A percentile compares a stretch with the other conserved stretches of the same genome.
phyloP scores from a whole-genome alignment of 192 early-diverging fungal genomes.

The Spizellomyces sp. region DNA sequence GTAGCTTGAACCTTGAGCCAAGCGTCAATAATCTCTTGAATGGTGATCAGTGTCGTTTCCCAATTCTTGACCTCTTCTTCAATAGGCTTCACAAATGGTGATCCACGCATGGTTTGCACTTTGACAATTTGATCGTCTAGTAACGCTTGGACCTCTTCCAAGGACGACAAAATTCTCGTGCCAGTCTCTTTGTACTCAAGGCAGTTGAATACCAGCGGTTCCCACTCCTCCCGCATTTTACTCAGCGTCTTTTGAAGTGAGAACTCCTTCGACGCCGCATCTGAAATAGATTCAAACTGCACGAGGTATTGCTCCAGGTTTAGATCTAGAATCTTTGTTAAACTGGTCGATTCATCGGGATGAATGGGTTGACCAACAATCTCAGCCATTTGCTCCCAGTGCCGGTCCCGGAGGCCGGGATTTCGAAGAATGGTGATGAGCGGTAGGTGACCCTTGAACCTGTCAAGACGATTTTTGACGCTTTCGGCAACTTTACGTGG shows the following conservation, averaged over 20 bases:
- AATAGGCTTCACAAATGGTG: slow-evolving; percentile 65
- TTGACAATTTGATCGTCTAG: slow-evolving; percentile 66
- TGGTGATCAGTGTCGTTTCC: slow-evolving; percentile 55
- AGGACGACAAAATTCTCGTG: slow-evolving; percentile 57
- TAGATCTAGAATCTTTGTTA: slow-evolving; percentile 56
- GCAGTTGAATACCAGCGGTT: slow-evolving; percentile 56
- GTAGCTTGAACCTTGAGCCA: slow-evolving; percentile 66
- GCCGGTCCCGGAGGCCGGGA: slow-evolving; percentile 56
- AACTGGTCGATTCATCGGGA: slow-evolving; percentile 54
- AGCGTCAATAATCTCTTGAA: slow-evolving; percentile 62
- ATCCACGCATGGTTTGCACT: slow-evolving; percentile 63
- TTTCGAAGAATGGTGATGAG: slow-evolving; percentile 57
- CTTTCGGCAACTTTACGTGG: slow-evolving; percentile 63
- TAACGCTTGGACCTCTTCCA: slow-evolving; percentile 63
- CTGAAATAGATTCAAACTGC: slow-evolving; percentile 60
- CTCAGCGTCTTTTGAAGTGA: slow-evolving; percentile 59
- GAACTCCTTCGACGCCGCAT: slow-evolving; percentile 61
- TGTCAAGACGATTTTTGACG: slow-evolving; percentile 63
- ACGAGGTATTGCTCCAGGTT: slow-evolving; percentile 49
- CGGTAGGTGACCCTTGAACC: slow-evolving; percentile 57
- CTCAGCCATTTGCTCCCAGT: slow-evolving; percentile 57
- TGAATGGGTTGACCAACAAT: slow-evolving; percentile 58
- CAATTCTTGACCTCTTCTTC: slow-evolving; percentile 59
- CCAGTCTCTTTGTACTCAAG: slow-evolving; percentile 64
- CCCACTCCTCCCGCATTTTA: slow-evolving; percentile 64